Evolutionary conservation across 352 stramenopile species (phyloP).

Genomic region (Phytopythium helicoides): DNA sequence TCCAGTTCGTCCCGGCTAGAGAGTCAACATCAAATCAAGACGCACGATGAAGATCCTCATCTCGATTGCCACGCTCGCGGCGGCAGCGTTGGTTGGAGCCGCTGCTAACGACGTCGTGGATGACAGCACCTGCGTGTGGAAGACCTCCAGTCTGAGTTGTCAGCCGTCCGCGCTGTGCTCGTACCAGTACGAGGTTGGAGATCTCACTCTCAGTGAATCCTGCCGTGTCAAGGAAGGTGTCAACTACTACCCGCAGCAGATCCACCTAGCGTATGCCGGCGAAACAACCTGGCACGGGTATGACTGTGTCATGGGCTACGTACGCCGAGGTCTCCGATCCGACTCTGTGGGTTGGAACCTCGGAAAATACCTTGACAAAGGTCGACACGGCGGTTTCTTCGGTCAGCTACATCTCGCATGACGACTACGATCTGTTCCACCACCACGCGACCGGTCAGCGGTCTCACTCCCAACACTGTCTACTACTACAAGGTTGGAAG

Average conservation of each 20-base stretch:
- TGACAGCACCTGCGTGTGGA: slow-evolving; percentile 30
- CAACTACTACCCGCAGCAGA: slow-evolving; percentile 57
- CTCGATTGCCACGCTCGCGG: background rate
- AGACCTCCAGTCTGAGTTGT: slow-evolving; percentile 20
- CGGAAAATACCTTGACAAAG: slow-evolving; percentile 9
- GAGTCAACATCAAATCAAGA: no score
- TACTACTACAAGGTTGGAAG: slow-evolving; percentile 58
- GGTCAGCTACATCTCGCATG: slow-evolving; percentile 44
- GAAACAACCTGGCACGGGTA: slow-evolving; percentile 30
- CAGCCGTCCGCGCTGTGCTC: slow-evolving; percentile 23
- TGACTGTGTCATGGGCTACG: slow-evolving; percentile 24
- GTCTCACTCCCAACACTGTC: slow-evolving; percentile 25
- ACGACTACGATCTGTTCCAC: slow-evolving; percentile 40
- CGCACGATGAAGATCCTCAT: no score
- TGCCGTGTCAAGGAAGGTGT: slow-evolving; percentile 37
- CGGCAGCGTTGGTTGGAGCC: no score
- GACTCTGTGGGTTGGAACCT: slow-evolving; percentile 36
- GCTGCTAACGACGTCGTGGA: slow-evolving; percentile 23
- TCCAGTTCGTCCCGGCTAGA: no score
- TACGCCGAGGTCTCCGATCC: background rate
- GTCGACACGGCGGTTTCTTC: slow-evolving; percentile 8
- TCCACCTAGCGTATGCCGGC: slow-evolving; percentile 54
- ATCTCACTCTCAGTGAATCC: slow-evolving; percentile 36
- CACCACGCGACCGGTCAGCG: slow-evolving; percentile 27
- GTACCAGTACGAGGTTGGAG: slow-evolving; percentile 36